Base-by-base conservation (phyloP, 768 basidiomycete genomes). In the Tylopilus rubrobrunneus region DNA sequence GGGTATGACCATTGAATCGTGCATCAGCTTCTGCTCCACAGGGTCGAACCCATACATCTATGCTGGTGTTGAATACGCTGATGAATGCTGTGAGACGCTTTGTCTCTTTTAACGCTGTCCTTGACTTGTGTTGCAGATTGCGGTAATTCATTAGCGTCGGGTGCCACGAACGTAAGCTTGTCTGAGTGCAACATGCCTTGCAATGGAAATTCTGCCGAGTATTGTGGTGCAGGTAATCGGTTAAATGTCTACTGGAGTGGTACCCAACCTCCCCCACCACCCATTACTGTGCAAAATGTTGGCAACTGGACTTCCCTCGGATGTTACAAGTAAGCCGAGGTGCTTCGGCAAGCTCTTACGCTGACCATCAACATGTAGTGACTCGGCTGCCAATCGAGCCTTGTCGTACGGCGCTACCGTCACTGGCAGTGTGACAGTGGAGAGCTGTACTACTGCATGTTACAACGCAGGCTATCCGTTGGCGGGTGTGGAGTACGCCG, bases 291-390 rank as follows among this genome's bases (percentile, higher is more conserved):
- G 0, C 72, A 77, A 5, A 78, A 66, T 45, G 77, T 85, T 29
- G 87, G 85, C 5, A 72, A 78, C 28, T 90, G 88, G 87, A 64
- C 71, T 7, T 84, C 82, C 0, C 76, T 89, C 29, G 89, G 89
- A n/a, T 91, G 89, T 65, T 89, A 80, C 71, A 84, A 73, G 87
- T 86, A 61, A 55, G 75, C 9, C n/a, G 3, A 7, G 6, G 19
- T 29, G 14, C 7, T 62, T 25, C 27, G 4, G 5, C 9, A n/a
- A 33, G 9, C 9, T 3, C 1, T 34, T 28, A 37, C 43, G 12
- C 27, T 51, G 50, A 40, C 52, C 9, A 27, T n/a, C 10, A n/a
- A 7, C 19, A 15, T 46, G 19, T 54, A 76, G 73, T 41, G 76
- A 78, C 52, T 65, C 66, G 21, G 41, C 60, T n/a, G 61, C 59